phyloP scores from a whole-genome alignment of 163 green algal genomes.

The Chlorella variabilis region DNA sequence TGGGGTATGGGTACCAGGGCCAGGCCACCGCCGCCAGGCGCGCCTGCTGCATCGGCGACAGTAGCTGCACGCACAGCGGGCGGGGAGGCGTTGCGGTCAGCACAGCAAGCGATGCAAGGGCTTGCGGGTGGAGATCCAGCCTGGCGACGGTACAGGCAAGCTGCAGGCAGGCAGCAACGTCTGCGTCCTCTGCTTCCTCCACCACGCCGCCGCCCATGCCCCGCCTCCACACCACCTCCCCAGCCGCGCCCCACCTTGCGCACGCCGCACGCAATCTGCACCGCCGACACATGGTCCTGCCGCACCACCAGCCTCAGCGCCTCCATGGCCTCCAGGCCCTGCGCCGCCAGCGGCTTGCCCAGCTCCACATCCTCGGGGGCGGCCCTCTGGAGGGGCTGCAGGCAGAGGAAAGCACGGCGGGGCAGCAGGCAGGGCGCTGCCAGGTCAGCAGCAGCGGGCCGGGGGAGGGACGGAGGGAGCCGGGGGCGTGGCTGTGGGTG shows the following conservation, averaged over 20 bases:
- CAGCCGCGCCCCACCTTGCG: conserved; percentile 18
- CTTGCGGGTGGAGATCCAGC: too few relatives aligned
- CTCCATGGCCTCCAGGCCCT: conserved; percentile 29
- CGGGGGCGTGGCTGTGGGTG: too few relatives aligned
- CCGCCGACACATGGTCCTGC: conserved; percentile 30
- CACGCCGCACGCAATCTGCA: conserved; percentile 23
- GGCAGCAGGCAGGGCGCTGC: not conserved
- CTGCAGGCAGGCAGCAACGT: not conserved
- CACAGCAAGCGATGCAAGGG: too few relatives aligned
- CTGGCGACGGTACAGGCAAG: too few relatives aligned
- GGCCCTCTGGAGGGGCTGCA: conserved; percentile 23
- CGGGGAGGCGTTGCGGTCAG: too few relatives aligned
- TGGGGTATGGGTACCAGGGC: conserved; percentile 25
- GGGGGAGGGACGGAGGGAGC: too few relatives aligned
- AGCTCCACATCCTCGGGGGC: conserved; percentile 32
- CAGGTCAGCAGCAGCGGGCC: too few relatives aligned
- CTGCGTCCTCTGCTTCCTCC: too few relatives aligned
- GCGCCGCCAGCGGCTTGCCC: conserved; percentile 28
- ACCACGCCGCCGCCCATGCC: too few relatives aligned
- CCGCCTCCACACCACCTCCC: too few relatives aligned
- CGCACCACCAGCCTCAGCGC: conserved; percentile 30
- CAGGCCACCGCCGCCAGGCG: conserved; percentile 10
- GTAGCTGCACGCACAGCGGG: conserved; percentile 20
- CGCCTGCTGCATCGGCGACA: conserved; percentile 22
- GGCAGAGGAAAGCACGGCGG: not conserved